Conservation (phyloP, 257 asterid species). For the Nicotiana otophora region DNA sequence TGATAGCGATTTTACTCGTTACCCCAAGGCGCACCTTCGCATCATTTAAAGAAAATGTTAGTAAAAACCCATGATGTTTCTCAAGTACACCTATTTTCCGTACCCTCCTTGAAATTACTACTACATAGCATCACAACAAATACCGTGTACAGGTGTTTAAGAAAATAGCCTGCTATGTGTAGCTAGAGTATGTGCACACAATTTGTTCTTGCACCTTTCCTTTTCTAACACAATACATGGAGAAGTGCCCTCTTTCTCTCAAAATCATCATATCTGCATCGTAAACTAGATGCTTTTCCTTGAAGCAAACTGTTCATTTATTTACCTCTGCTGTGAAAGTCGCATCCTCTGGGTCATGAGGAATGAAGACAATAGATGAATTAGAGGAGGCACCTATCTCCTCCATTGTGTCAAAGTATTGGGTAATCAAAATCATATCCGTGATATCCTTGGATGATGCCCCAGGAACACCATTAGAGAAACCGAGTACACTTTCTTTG, state of each 20-base stretch:
- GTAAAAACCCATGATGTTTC: neutral
- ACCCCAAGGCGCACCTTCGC: neutral
- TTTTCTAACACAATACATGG: too few species aligned
- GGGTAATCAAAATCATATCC: conserved; percentile 30
- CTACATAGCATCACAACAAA: neutral
- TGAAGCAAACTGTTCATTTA: conserved; percentile 19
- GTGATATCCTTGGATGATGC: conserved; percentile 23
- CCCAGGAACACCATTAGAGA: conserved; percentile 20
- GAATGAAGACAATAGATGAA: conserved; percentile 22
- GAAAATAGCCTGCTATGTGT: neutral
- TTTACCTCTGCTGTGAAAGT: conserved; percentile 6
- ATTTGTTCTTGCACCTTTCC: too few species aligned
- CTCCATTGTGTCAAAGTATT: conserved; percentile 26
- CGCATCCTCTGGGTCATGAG: conserved; percentile 19
- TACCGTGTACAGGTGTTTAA: neutral
- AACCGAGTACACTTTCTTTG: conserved; percentile 20
- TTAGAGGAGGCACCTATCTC: conserved; percentile 27
- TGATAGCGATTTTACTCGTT: too few species aligned
- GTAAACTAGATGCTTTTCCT: neutral
- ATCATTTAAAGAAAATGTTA: neutral
- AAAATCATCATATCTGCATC: neutral
- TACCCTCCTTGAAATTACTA: neutral
- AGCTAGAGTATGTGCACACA: too few species aligned
- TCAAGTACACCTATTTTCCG: neutral
- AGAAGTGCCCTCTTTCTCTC: too few species aligned